Evolutionary conservation across 352 stramenopile species (phyloP).

Genomic region (Pythium pectinolyticum): DNA sequence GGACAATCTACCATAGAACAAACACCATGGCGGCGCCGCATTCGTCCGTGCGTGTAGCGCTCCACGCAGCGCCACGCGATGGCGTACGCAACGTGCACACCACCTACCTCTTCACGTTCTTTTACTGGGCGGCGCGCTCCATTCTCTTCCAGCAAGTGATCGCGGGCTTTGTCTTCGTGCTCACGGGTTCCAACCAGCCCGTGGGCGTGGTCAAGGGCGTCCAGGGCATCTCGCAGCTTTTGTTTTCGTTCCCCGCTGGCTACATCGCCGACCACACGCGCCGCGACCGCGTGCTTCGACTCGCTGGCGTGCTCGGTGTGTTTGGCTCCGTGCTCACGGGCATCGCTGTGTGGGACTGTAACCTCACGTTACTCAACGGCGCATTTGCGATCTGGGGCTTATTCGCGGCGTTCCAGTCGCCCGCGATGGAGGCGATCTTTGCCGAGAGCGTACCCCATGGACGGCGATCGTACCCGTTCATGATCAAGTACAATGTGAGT

Average conservation of each 20-base stretch:
- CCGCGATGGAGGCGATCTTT: slow-evolving; percentile 76
- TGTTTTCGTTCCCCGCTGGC: slow-evolving; percentile 68
- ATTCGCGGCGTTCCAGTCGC: slow-evolving; percentile 67
- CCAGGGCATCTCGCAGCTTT: slow-evolving; percentile 78
- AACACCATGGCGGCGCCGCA: neutral
- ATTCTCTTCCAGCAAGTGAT: slow-evolving; percentile 45
- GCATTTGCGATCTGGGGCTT: slow-evolving; percentile 71
- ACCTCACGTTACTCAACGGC: slow-evolving; percentile 51
- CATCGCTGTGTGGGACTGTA: slow-evolving; percentile 45
- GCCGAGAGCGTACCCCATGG: slow-evolving; percentile 73
- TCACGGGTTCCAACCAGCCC: slow-evolving; percentile 69
- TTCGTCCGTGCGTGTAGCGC: neutral
- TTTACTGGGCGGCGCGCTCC: slow-evolving; percentile 29
- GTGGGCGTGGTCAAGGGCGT: slow-evolving; percentile 86
- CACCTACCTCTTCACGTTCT: slow-evolving; percentile 36
- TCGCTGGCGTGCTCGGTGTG: slow-evolving; percentile 58
- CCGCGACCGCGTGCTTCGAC: slow-evolving; percentile 64
- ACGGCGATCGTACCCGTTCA: slow-evolving; percentile 68
- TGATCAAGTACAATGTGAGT: slow-evolving; percentile 84
- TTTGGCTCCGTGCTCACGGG: slow-evolving; percentile 50
- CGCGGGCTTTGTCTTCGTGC: slow-evolving; percentile 38
- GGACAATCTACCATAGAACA: too few relatives aligned
- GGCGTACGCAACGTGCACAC: slow-evolving; percentile 27
- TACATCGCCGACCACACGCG: slow-evolving; percentile 69
- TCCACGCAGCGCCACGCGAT: slow-evolving; percentile 8